phyloP scores from a whole-genome alignment of 495 filamentous ascomycete species.

The Neurospora sp. region DNA sequence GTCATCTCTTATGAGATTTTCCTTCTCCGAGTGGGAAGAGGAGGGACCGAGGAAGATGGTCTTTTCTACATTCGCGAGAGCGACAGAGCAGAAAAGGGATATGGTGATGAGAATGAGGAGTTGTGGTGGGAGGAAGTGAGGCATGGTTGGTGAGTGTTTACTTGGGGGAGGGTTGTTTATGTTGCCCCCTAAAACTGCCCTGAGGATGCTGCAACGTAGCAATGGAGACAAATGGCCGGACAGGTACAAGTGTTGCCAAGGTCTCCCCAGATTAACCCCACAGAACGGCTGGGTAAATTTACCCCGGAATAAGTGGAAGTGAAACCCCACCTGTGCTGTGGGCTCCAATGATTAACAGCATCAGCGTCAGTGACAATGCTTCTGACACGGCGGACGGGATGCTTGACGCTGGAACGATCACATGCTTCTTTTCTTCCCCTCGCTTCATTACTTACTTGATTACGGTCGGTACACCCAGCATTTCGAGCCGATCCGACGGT shows the following conservation, averaged over 20 bases:
- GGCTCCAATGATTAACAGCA: not conserved
- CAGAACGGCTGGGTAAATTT: not conserved
- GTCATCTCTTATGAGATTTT: not conserved
- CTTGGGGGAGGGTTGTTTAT: not conserved
- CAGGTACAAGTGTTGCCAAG: too few relatives aligned
- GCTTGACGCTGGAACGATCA: not conserved
- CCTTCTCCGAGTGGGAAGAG: slow-evolving; percentile 27
- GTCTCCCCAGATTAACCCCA: not conserved
- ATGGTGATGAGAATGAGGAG: slow-evolving; percentile 1
- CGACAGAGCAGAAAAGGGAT: not conserved
- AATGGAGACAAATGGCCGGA: not conserved
- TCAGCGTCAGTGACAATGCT: not conserved
- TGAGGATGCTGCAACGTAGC: not conserved
- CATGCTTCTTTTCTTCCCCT: not conserved
- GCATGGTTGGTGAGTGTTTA: not conserved
- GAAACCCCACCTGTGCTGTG: not conserved
- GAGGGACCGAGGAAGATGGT: slow-evolving; percentile 71
- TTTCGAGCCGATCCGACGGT: not conserved
- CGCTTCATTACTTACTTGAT: not conserved
- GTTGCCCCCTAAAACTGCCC: not conserved
- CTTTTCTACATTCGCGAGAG: slow-evolving; percentile 75
- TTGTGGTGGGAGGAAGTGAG: not conserved
- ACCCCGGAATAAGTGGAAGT: not conserved
- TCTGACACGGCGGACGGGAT: not conserved
- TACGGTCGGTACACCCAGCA: not conserved